Conservation (phyloP, 1,284 basidiomycete species). For the Bjerkandera adusta region DNA sequence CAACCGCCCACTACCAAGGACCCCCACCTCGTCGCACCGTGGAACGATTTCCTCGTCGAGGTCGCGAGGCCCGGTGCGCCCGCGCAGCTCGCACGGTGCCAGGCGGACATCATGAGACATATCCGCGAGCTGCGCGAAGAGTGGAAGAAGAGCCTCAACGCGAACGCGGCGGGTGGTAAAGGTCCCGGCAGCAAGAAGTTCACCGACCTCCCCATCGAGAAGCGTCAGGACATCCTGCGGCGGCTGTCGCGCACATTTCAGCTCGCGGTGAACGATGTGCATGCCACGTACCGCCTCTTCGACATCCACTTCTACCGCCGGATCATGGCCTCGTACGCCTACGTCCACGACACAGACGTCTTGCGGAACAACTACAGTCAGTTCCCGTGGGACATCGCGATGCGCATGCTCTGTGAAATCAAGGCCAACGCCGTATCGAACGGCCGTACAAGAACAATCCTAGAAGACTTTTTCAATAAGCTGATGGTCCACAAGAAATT, state of each 20-base stretch:
- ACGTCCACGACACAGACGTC: constrained; percentile 36
- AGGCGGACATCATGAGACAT: constrained; percentile 13
- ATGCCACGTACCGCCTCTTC: too few relatives aligned
- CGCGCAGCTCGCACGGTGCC: background rate
- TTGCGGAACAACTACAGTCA: constrained; percentile 31
- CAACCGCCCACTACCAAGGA: constrained; percentile 23
- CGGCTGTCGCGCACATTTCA: constrained; percentile 38
- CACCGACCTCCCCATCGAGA: constrained; percentile 41
- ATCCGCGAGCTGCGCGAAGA: constrained; percentile 30
- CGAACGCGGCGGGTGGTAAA: constrained; percentile 25
- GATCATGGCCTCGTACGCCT: constrained; percentile 53
- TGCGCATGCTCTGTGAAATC: constrained; percentile 47
- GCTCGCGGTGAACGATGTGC: too few relatives aligned
- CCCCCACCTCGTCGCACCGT: constrained; percentile 36
- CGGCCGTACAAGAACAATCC: constrained; percentile 15
- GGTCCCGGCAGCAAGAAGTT: constrained; percentile 27
- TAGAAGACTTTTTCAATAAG: constrained; percentile 13
- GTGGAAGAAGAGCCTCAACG: constrained; percentile 24
- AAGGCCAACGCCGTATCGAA: constrained; percentile 34
- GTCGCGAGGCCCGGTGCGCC: constrained; percentile 12
- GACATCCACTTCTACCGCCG: too few relatives aligned
- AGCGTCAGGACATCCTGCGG: constrained; percentile 46
- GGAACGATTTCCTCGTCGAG: constrained; percentile 31
- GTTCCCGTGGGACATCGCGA: constrained; percentile 54
- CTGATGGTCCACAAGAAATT: background rate